Evolutionary conservation across 192 early-diverging fungal species (phyloP).

Genomic region (Dimargaris xerosporica): DNA sequence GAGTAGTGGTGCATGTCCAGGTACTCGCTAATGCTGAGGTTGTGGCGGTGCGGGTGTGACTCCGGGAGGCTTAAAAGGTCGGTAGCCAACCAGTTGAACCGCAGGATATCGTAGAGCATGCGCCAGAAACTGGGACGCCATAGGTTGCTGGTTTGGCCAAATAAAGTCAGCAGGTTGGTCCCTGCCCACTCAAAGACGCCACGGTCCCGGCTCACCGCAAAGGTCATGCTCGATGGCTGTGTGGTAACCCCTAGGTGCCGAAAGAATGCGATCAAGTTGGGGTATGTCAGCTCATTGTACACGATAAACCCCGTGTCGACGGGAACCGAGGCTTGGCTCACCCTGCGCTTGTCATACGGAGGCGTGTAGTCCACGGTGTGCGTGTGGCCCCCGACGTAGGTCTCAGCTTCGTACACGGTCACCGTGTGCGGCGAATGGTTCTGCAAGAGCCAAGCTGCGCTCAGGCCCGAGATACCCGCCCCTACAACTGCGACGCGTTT

Average conservation of each 20-base stretch:
- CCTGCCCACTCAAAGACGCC: conserved; percentile 53
- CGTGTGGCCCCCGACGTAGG: conserved; percentile 45
- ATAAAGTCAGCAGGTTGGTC: conserved; percentile 31
- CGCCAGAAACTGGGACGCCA: conserved; percentile 28
- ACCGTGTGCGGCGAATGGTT: conserved; percentile 23
- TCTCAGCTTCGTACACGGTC: conserved; percentile 30
- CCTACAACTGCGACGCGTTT: conserved; percentile 12
- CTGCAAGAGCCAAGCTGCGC: conserved; percentile 37
- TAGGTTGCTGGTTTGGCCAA: conserved; percentile 36
- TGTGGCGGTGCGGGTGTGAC: conserved; percentile 7
- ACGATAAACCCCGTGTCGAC: conserved; percentile 58
- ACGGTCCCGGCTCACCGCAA: conserved; percentile 39
- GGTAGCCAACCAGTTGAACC: conserved; percentile 37
- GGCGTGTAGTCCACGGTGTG: conserved; percentile 38
- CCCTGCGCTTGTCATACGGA: too few relatives aligned
- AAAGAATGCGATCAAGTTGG: conserved; percentile 37
- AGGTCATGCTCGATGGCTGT: conserved; percentile 35
- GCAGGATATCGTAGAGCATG: conserved; percentile 34
- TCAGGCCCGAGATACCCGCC: conserved; percentile 24
- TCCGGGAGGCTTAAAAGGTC: conserved; percentile 32
- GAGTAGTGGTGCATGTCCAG: conserved; percentile 34
- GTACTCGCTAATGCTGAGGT: conserved; percentile 35
- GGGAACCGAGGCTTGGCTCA: conserved; percentile 16
- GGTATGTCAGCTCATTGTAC: conserved; percentile 45
- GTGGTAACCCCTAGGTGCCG: conserved; percentile 25